These are phyloP conservation scores for Hemileia vastatrix DNA, from an alignment of 1,284 basidiomycete species.

Conservation along the genomic window DNA sequence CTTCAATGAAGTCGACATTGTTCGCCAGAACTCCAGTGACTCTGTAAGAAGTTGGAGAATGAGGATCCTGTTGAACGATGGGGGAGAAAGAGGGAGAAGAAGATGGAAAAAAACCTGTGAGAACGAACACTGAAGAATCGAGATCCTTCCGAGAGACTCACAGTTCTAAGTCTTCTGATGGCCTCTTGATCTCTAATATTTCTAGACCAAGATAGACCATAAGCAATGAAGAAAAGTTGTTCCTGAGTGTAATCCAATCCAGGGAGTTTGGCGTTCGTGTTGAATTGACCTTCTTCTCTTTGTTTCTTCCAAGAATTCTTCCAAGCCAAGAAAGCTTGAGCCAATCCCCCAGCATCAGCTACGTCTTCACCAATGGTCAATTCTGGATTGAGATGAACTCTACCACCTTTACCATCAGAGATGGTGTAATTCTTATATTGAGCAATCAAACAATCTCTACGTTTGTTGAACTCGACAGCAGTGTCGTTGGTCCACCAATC, in stretches of 20 bases:
- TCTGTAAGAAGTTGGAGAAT: conserved; percentile 39
- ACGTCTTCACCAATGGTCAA: conserved; percentile 56
- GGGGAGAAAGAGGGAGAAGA: background rate
- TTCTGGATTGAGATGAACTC: conserved; percentile 71
- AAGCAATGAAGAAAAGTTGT: conserved; percentile 45
- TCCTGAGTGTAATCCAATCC: conserved; percentile 41
- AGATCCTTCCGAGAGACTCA: background rate
- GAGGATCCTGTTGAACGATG: conserved; percentile 28
- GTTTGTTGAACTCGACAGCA: conserved; percentile 67
- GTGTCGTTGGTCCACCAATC: conserved; percentile 72
- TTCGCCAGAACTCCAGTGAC: conserved; percentile 37
- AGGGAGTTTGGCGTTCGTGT: conserved; percentile 41
- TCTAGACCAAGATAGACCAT: conserved; percentile 29
- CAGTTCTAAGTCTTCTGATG: conserved; percentile 34
- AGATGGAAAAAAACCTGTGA: background rate
- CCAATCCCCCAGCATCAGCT: conserved; percentile 51
- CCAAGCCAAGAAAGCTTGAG: conserved; percentile 45
- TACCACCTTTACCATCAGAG: conserved; percentile 71
- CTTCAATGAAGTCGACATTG: conserved; percentile 34
- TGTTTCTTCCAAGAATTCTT: conserved; percentile 32
- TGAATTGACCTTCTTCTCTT: conserved; percentile 29
- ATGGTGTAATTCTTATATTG: conserved; percentile 79
- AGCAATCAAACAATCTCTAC: conserved; percentile 74
- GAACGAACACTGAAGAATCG: background rate
- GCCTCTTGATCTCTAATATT: conserved; percentile 35